Percentiles rank a stretch among this genome's conserved stretches.
Evolutionary conservation across 495 filamentous ascomycete species (phyloP).

Genomic region (Podospora anserina): DNA sequence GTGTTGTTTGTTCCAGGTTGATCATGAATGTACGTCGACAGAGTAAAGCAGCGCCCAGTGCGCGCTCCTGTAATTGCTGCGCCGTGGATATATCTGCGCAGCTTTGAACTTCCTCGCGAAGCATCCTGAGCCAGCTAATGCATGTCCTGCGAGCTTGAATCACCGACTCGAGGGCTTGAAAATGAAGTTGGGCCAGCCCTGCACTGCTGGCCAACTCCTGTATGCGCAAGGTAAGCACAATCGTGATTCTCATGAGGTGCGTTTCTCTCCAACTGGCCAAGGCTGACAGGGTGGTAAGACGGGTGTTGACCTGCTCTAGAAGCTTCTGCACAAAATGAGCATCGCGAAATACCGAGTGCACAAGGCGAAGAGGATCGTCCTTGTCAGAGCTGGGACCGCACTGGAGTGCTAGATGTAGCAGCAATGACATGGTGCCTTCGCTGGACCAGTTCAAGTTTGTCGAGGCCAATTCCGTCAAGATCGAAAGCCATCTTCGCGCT

Average conservation of each 20-base stretch:
- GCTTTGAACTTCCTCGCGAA: conserved; percentile 45
- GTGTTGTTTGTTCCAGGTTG: conserved; percentile 15
- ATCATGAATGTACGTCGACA: conserved; percentile 48
- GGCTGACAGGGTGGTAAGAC: conserved; percentile 37
- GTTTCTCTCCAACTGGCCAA: conserved; percentile 52
- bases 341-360: conserved; percentile 48
- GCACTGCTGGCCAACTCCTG: conserved; percentile 16
- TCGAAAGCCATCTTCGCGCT: conserved; percentile 45
- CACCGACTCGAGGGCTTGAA: conserved; percentile 9
- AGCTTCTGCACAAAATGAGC: conserved; percentile 43
- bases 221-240: conserved; percentile 39
- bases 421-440: conserved; percentile 41
- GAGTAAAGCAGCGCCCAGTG: conserved; percentile 49
- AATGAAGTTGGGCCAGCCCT: background rate
- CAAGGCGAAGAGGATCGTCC: conserved; percentile 34
- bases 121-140: conserved; percentile 41
- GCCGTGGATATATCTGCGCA: conserved; percentile 40
- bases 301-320: conserved; percentile 38
- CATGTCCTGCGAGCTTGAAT: conserved; percentile 24
- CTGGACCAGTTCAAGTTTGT: conserved; percentile 53
- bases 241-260: conserved; percentile 47
- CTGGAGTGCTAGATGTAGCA: conserved; percentile 46
- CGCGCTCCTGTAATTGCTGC: conserved; percentile 37
- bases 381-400: conserved; percentile 41
- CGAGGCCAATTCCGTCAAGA: conserved; percentile 51